Evolutionary conservation across 345 rosid genomes (phyloP).

Genomic region (Durio zibethinus): DNA sequence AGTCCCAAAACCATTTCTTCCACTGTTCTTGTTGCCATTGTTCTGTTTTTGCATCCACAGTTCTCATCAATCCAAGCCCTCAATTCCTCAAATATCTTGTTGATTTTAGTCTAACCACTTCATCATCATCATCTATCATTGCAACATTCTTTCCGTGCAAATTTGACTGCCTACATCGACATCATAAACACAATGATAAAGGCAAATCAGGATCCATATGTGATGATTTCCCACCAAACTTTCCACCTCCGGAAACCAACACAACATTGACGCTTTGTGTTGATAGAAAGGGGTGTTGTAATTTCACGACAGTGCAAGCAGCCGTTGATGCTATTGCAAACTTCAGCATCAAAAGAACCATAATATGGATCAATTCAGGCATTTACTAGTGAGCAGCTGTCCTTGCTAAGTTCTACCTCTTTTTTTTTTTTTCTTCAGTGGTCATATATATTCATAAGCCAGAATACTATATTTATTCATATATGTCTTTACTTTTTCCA

Average conservation of each 20-base stretch:
- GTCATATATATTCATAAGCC: not conserved
- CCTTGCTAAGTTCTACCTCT: not conserved
- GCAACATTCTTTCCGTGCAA: not conserved
- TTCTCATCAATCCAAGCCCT: constrained; percentile 24
- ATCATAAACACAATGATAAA: constrained; percentile 20
- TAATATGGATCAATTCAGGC: constrained; percentile 84
- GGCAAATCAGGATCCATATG: constrained; percentile 43
- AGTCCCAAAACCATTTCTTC: constrained; percentile 25
- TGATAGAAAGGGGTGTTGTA: constrained; percentile 77
- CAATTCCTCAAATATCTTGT: constrained; percentile 12
- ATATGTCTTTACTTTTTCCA: constrained; percentile 7
- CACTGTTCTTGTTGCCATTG: constrained; percentile 35
- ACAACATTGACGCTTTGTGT: constrained; percentile 65
- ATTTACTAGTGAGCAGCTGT: constrained; percentile 59
- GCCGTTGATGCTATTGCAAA: constrained; percentile 64
- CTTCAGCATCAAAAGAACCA: constrained; percentile 53
- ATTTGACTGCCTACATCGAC: constrained; percentile 6
- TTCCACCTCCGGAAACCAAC: constrained; percentile 71
- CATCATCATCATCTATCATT: constrained; percentile 19
- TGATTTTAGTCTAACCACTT: not conserved
- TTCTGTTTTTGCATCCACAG: constrained; percentile 37
- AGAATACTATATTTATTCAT: not conserved
- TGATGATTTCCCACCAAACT: constrained; percentile 58
- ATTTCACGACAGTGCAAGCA: constrained; percentile 77
- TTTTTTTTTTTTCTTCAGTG: not conserved